A percentile compares a stretch with the other conserved stretches of the same genome.
These are phyloP conservation scores for Mucor mucedo DNA, from an alignment of 371 early-diverging fungal species.

Conservation along the genomic window DNA sequence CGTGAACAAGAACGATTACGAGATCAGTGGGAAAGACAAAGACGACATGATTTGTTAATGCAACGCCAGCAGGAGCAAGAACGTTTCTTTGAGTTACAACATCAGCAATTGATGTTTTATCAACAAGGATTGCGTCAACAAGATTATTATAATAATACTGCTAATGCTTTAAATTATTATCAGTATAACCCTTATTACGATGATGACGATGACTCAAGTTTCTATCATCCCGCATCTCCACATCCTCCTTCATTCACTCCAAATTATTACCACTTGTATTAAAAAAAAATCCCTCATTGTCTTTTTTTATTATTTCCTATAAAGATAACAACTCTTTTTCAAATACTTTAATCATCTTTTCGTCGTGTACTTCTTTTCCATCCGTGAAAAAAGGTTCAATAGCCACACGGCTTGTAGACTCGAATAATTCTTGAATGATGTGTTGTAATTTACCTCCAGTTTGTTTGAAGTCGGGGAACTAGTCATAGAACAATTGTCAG, in stretches of 20 bases:
- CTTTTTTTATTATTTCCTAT: slow-evolving; percentile 2
- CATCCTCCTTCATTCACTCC: background rate
- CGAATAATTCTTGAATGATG: slow-evolving; percentile 66
- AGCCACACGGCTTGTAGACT: slow-evolving; percentile 54
- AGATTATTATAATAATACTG: background rate
- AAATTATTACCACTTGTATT: slow-evolving; percentile 1
- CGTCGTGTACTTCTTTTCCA: slow-evolving; percentile 18
- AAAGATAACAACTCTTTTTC: slow-evolving; percentile 44
- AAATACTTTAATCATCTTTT: slow-evolving; percentile 45
- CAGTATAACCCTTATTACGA: background rate
- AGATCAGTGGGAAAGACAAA: slow-evolving; percentile 4
- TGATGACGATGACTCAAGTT: background rate
- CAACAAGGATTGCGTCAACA: slow-evolving; percentile 7
- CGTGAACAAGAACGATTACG: background rate
- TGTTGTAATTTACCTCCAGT: slow-evolving; percentile 63
- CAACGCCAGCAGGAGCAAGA: slow-evolving; percentile 1
- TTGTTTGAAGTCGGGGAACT: slow-evolving; percentile 78
- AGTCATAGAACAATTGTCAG: slow-evolving; percentile 3
- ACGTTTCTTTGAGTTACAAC: background rate
- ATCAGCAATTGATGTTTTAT: slow-evolving; percentile 2
- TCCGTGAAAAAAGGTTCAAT: slow-evolving; percentile 50
- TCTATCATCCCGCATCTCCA: background rate
- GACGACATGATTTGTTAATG: background rate
- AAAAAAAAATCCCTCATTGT: background rate
- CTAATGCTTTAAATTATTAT: background rate